phyloP scores from a whole-genome alignment of 2,329 filamentous ascomycete genomes.

The Fusarium poae region DNA sequence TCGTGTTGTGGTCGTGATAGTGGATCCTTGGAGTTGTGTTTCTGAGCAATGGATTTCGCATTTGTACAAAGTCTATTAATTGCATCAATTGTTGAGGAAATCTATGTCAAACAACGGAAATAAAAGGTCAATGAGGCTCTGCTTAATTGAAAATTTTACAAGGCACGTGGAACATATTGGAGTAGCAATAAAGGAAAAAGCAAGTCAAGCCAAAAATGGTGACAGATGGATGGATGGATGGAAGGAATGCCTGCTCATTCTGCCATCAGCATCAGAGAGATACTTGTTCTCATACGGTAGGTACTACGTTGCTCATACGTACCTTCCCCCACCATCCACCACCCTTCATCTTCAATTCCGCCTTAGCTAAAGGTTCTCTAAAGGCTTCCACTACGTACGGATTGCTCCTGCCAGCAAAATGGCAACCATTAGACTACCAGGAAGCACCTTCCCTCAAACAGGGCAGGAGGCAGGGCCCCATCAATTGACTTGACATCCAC shows the following conservation, averaged over 20 bases:
- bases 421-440: slow-evolving; percentile 31
- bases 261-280: slow-evolving; percentile 35
- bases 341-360: slow-evolving; percentile 9
- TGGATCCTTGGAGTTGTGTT: slow-evolving; percentile 35
- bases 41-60: slow-evolving; percentile 12
- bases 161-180: slow-evolving; percentile 34
- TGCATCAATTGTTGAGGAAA: background rate
- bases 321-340: slow-evolving; percentile 41
- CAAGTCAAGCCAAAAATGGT: slow-evolving; percentile 41
- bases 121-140: slow-evolving; percentile 36
- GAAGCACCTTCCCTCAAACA: background rate
- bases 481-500: slow-evolving; percentile 12
- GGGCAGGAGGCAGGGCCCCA: background rate
- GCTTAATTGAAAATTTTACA: slow-evolving; percentile 20
- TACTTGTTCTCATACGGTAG: slow-evolving; percentile 4
- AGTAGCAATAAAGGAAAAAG: slow-evolving; percentile 39
- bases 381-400: slow-evolving; percentile 30
- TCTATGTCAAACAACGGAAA: background rate
- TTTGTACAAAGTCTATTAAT: slow-evolving; percentile 7
- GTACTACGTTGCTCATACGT: slow-evolving; percentile 43
- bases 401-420: slow-evolving; percentile 21
- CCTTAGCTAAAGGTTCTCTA: slow-evolving; percentile 10
- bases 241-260: slow-evolving; percentile 2
- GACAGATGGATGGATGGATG: slow-evolving; percentile 19
- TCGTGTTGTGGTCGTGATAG: slow-evolving; percentile 30